A percentile compares a stretch with the other conserved stretches of the same genome.
Evolutionary conservation across 352 stramenopile species (phyloP).

Genomic region (Pythium grandisporangium): DNA sequence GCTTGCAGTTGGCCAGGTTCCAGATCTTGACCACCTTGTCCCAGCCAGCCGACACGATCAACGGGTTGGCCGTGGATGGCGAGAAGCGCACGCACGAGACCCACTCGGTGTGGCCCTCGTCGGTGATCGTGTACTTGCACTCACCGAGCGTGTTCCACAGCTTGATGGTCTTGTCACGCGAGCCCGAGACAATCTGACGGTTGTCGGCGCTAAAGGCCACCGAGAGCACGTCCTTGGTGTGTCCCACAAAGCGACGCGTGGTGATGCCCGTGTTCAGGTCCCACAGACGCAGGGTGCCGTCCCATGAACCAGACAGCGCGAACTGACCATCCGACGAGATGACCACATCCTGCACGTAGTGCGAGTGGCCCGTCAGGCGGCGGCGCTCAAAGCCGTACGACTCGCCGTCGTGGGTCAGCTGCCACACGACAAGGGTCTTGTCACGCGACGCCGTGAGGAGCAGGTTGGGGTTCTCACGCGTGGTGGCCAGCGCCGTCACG

Average conservation of each 20-base stretch:
- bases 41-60: constrained; percentile 99
- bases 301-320: constrained; percentile 98
- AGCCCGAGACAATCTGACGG: constrained; percentile 99
- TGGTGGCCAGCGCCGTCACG: constrained; percentile 95
- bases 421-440: constrained; percentile 90
- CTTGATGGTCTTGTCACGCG: constrained; percentile 99
- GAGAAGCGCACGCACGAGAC: constrained; percentile 99
- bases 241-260: constrained; percentile 98
- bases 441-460: constrained; percentile 97
- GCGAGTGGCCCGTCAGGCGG: constrained; percentile 96
- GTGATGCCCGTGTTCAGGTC: constrained; percentile 99
- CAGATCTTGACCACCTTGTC: constrained; percentile 99
- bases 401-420: constrained; percentile 92
- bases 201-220: constrained; percentile 99
- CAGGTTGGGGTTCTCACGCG: constrained; percentile 98
- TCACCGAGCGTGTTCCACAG: constrained; percentile 99
- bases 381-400: constrained; percentile 97
- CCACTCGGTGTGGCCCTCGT: constrained; percentile 99
- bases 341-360: constrained; percentile 99
- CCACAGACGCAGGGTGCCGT: constrained; percentile 98
- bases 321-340: constrained; percentile 99
- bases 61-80: constrained; percentile 91
- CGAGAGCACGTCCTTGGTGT: constrained; percentile 99
- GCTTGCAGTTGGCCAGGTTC: constrained; percentile 98
- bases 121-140: constrained; percentile 99